Evolutionary conservation across 495 filamentous ascomycete genomes (phyloP).

Genomic region (Trypethelium eluteriae): DNA sequence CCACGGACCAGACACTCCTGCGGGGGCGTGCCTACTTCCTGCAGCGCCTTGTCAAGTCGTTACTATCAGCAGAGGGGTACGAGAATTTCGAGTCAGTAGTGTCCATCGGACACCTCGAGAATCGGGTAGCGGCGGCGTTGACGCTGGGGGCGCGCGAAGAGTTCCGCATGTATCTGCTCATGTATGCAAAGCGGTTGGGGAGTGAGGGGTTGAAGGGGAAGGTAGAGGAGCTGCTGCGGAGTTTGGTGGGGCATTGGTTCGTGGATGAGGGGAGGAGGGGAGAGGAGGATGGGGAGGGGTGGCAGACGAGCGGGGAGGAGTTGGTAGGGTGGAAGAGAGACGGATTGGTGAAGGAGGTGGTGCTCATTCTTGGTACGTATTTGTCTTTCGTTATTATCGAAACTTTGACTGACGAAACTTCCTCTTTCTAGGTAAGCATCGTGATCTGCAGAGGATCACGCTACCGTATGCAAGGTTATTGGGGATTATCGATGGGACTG

Average conservation of each 20-base stretch:
- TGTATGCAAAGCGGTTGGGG: slow-evolving; percentile 93
- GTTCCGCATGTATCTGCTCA: slow-evolving; percentile 81
- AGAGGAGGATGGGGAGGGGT: slow-evolving; percentile 41
- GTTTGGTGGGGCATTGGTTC: slow-evolving; percentile 65
- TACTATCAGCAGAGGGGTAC: slow-evolving; percentile 79
- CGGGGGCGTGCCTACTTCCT: slow-evolving; percentile 83
- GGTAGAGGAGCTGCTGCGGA: slow-evolving; percentile 82
- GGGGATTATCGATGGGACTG: slow-evolving; percentile 17
- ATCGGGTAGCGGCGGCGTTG: slow-evolving; percentile 81
- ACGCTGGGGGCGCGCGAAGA: slow-evolving; percentile 81
- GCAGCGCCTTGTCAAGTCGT: slow-evolving; percentile 76
- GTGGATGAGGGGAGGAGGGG: slow-evolving; percentile 39
- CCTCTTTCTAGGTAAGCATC: slow-evolving; percentile 14
- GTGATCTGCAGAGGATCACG: slow-evolving; percentile 26
- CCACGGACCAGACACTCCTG: slow-evolving; percentile 84
- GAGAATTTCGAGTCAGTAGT: slow-evolving; percentile 86
- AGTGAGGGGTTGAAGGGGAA: slow-evolving; percentile 79
- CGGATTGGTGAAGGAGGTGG: slow-evolving; percentile 78
- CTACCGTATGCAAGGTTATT: slow-evolving; percentile 27
- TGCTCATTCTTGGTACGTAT: slow-evolving; percentile 80
- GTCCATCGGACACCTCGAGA: slow-evolving; percentile 91
- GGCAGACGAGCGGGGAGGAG: slow-evolving; percentile 53
- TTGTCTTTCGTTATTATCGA: background rate
- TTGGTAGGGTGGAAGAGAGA: slow-evolving; percentile 85
- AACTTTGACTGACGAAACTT: background rate